Base-by-base conservation (phyloP, 768 basidiomycete species). In the Tylopilus sp. region DNA sequence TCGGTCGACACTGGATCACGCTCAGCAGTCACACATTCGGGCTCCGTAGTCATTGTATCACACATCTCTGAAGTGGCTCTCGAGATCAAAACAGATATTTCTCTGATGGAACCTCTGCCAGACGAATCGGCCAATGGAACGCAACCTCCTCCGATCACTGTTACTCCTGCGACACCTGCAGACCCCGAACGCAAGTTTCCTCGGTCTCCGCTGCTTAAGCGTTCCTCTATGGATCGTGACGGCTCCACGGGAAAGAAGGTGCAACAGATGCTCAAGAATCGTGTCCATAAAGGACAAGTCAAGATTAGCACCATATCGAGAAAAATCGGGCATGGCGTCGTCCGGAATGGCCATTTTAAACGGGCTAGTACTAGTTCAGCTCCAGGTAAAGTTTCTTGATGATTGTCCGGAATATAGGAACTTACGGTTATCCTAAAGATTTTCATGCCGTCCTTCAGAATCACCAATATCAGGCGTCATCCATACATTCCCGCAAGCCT, bases 401-500 rank as follows among this genome's bases (percentile, higher is more conserved):
- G 36, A 37, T 28, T 7, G 5, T 22, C 6, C 12, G 10, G 29
- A n/a, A n/a, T n/a, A 36, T 19, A 28, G 40, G n/a, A 28, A 41
- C 55, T 64, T 36, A 54, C 41, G 10, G 0, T 4, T 14, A 9
- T 17, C 29, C 22, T n/a, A 29, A 53, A 88, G 89, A 91, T 60
- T 87, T 92, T 57, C 82, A 87, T 57, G 79, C 80, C 3, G 78
- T 83, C 13, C 73, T 89, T 11, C 78, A 76, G 17, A 83, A 81
- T 50, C 79, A 51, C 65, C 81, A 53, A 74, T 90, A 74, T 76
- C 91, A 79, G 77, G 92, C 64, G 63, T 92, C 82, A 1, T 93
- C 91, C 1, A 93, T 94, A 47, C 92, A 93, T 65, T 89, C 90
- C 2, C 83, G 92, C 33, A 74, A 82, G 49, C 77, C 82, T 3